Conservation (phyloP, 148 eudicot genomes). For the Linanthus parryae region DNA sequence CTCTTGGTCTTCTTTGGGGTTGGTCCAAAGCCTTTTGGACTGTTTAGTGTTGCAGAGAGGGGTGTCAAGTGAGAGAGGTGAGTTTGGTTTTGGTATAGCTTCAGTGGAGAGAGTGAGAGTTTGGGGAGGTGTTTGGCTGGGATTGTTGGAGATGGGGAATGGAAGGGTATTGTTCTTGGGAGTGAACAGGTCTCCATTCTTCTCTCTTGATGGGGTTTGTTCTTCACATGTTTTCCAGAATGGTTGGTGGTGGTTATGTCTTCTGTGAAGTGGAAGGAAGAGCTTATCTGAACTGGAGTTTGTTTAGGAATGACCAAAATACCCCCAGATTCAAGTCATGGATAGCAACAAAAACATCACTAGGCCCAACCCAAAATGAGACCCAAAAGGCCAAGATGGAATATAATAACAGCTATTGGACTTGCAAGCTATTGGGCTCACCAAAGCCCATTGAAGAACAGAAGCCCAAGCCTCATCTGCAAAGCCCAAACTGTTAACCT, state of each 20-base stretch:
- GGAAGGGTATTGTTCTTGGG: conserved; percentile 18
- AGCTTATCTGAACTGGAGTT: too few relatives aligned
- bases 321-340: too few relatives aligned
- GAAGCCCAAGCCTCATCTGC: too few relatives aligned
- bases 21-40: conserved; percentile 70
- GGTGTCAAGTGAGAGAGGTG: conserved; percentile 14
- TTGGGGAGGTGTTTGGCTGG: conserved; percentile 22
- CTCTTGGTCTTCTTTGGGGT: conserved; percentile 40
- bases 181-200: conserved; percentile 26
- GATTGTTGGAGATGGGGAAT: conserved; percentile 9
- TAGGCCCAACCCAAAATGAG: too few relatives aligned
- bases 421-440: too few relatives aligned
- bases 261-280: background rate
- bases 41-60: conserved; percentile 48
- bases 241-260: conserved; percentile 21
- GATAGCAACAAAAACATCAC: too few relatives aligned
- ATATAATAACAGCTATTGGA: too few relatives aligned
- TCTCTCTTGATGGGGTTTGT: background rate
- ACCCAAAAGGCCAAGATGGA: too few relatives aligned
- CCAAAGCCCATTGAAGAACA: too few relatives aligned
- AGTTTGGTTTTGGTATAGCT: conserved; percentile 5
- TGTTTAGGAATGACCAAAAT: too few relatives aligned
- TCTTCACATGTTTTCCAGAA: conserved; percentile 9
- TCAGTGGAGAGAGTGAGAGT: conserved; percentile 18
- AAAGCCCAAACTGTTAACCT: too few relatives aligned